A percentile compares a stretch with the other conserved stretches of the same genome.
phyloP scores from a whole-genome alignment of 768 basidiomycete species.

The Collybia sordida region DNA sequence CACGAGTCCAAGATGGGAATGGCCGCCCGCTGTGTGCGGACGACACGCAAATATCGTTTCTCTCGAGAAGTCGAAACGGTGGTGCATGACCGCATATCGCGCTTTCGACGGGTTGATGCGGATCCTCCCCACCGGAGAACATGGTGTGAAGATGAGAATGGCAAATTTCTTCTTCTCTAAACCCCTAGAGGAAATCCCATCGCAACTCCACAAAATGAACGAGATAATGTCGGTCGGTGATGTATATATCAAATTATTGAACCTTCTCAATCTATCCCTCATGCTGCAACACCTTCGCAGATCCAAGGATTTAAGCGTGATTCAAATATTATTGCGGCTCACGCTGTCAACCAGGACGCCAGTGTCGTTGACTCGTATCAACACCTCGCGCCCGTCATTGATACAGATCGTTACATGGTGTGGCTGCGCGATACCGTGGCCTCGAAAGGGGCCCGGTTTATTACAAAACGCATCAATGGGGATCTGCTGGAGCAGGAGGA shows the following conservation, averaged over 20 bases:
- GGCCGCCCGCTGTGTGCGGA: slow-evolving; percentile 39
- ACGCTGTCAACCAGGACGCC: slow-evolving; percentile 25
- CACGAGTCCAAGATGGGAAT: slow-evolving; percentile 37
- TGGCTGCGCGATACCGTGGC: slow-evolving; percentile 25
- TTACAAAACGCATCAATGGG: slow-evolving; percentile 28
- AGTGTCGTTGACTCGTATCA: slow-evolving; percentile 36
- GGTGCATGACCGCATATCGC: slow-evolving; percentile 36
- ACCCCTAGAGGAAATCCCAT: slow-evolving; percentile 21
- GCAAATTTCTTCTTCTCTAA: slow-evolving; percentile 35
- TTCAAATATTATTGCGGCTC: slow-evolving; percentile 19
- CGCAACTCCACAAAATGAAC: slow-evolving; percentile 29
- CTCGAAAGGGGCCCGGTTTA: slow-evolving; percentile 25
- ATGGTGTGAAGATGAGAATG: slow-evolving; percentile 32
- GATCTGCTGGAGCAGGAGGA: slow-evolving; percentile 27
- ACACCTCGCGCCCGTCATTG: slow-evolving; percentile 31
- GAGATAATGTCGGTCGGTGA: slow-evolving; percentile 18
- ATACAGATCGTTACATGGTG: slow-evolving; percentile 34
- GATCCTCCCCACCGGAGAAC: slow-evolving; percentile 17
- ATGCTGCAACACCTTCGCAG: slow-evolving; percentile 1
- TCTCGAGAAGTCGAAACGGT: slow-evolving; percentile 29
- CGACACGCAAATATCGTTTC: slow-evolving; percentile 35
- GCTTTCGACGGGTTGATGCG: slow-evolving; percentile 23
- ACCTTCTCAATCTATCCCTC: background rate
- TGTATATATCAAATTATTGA: background rate
- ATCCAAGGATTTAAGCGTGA: slow-evolving; percentile 24